These are phyloP conservation scores for Dactylorhiza incarnata DNA, from an alignment of 106 monocot genomes.

Conservation along the genomic window DNA sequence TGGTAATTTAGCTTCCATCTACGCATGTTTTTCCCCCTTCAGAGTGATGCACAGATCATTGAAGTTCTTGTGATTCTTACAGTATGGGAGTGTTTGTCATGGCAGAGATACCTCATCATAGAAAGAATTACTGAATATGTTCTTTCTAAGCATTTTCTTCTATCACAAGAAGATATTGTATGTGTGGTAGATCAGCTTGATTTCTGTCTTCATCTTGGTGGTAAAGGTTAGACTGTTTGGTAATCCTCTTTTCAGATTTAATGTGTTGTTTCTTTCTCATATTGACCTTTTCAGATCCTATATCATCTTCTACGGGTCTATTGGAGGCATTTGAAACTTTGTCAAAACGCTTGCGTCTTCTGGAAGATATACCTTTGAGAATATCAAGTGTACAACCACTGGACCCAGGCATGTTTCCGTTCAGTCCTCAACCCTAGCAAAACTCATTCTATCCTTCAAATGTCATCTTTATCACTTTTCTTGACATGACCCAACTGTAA, in stretches of 20 bases:
- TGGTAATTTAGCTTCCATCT: constrained; percentile 24
- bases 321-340: constrained; percentile 60
- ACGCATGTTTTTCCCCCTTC: neutral
- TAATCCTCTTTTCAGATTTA: neutral
- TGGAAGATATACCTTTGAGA: constrained; percentile 79
- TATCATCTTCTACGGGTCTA: constrained; percentile 42
- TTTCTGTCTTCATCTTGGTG: constrained; percentile 65
- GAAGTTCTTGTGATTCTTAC: constrained; percentile 6
- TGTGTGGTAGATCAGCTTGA: constrained; percentile 78
- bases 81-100: constrained; percentile 75
- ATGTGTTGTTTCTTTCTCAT: neutral
- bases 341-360: constrained; percentile 53
- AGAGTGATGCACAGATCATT: neutral
- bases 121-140: constrained; percentile 57
- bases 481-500: neutral
- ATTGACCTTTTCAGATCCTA: constrained; percentile 42
- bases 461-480: neutral
- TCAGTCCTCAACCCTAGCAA: neutral
- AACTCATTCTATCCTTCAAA: neutral
- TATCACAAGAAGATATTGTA: constrained; percentile 49
- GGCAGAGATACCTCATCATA: constrained; percentile 78
- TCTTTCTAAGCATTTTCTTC: constrained; percentile 51
- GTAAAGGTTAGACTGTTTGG: constrained; percentile 45
- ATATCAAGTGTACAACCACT: constrained; percentile 81
- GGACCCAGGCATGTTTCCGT: constrained; percentile 56